Evolutionary conservation across 305 asterid species (phyloP), one percentile per base, ranked within the genome.

Genomic region (Fraxinus floribunda): DNA sequence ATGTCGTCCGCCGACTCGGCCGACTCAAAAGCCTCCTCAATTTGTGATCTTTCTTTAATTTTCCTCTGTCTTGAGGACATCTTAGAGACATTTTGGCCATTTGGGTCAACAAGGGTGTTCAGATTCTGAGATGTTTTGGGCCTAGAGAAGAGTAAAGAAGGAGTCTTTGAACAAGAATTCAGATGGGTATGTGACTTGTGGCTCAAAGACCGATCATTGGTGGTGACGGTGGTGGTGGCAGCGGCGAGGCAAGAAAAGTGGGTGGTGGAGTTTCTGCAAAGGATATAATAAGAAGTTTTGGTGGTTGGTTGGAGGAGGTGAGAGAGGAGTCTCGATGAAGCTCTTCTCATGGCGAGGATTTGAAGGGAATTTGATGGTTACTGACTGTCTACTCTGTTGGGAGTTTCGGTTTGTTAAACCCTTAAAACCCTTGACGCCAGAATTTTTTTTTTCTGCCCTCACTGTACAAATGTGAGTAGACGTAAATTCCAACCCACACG

Each of bases 11-110:
- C 76, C 29, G 95, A 84, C 82, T 89, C 88, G 11, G 98, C 96
- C 3, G 97, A 88, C 86, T 95, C 97, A 74, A 95, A 95, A 16
- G 93, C 93, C 85, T 95, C 96, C 87, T 93, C 97, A 77, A 95
- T 90, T 60, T 84, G 88, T 68, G 93, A 89, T 85, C 76, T 94
- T 81, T 91, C 94, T 86, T 78, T 84, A 83, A 92, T 81, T 85
- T 88, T 95, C 85, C 88, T 88, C 86, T 93, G 99, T 76, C 97
- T 89, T n/a, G 97, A 88, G 3, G 99, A 87, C 78, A 92, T 20
- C 76, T 83, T 90, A 76, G 84, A 18, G 38, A 80, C 90, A 64
- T 73, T 85, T 74, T 76, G 84, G 55, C 80, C 81, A 35, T 32
- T 10, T 70, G 89, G 89, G 71, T 92, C 94, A 16, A 52, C 90